These are phyloP conservation scores for Lineolata rhizophorae DNA, from an alignment of 495 filamentous ascomycete genomes.

Conservation along the genomic window DNA sequence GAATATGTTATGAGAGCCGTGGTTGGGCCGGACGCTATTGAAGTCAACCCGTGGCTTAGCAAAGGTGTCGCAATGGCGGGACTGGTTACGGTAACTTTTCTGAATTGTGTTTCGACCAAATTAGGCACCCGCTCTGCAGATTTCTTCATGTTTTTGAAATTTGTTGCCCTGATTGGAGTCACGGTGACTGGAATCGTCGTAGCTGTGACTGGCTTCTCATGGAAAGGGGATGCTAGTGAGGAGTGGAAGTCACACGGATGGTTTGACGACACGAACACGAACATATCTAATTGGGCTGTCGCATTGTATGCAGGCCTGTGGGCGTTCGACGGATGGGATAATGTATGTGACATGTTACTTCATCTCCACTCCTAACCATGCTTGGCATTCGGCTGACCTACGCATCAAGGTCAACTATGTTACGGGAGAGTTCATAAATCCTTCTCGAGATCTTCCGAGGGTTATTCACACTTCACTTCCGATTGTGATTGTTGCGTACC, in stretches of 20 bases:
- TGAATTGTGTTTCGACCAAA: slow-evolving; percentile 82
- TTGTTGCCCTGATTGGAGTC: slow-evolving; percentile 68
- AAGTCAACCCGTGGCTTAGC: slow-evolving; percentile 65
- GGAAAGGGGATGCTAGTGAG: slow-evolving; percentile 45
- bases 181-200: slow-evolving; percentile 80
- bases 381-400: not conserved
- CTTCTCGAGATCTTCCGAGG: slow-evolving; percentile 70
- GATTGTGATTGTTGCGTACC: slow-evolving; percentile 71
- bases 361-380: not conserved
- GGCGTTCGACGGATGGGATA: slow-evolving; percentile 99
- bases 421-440: slow-evolving; percentile 84
- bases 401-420: slow-evolving; percentile 91
- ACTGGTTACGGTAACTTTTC: slow-evolving; percentile 47
- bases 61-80: slow-evolving; percentile 70
- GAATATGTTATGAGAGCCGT: slow-evolving; percentile 81
- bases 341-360: slow-evolving; percentile 34
- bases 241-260: slow-evolving; percentile 79
- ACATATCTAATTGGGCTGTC: slow-evolving; percentile 66
- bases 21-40: slow-evolving; percentile 58
- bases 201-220: slow-evolving; percentile 62
- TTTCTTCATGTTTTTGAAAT: slow-evolving; percentile 90
- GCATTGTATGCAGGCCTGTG: slow-evolving; percentile 89
- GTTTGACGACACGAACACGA: slow-evolving; percentile 72
- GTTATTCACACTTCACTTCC: slow-evolving; percentile 97
- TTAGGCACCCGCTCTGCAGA: slow-evolving; percentile 70